A percentile compares a stretch with the other conserved stretches of the same genome.
phyloP scores from a whole-genome alignment of 2,329 filamentous ascomycete species.

The Myriangium duriaei region DNA sequence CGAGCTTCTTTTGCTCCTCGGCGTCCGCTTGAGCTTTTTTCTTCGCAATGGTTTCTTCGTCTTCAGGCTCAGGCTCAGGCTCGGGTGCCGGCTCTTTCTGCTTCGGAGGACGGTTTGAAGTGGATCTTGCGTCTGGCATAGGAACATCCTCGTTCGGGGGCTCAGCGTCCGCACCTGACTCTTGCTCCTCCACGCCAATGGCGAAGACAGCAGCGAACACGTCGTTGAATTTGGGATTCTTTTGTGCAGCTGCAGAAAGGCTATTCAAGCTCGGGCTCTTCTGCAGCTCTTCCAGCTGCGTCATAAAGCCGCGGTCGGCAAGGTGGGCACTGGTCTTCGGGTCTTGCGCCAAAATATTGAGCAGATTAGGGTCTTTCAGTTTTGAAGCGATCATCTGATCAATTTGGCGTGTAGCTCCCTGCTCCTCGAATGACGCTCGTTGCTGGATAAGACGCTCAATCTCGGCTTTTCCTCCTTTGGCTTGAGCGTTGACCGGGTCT shows the following conservation, averaged over 20 bases:
- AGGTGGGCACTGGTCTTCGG: slow-evolving; percentile 81
- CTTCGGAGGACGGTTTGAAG: slow-evolving; percentile 39
- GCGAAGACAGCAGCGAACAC: slow-evolving; percentile 90
- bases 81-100: slow-evolving; percentile 47
- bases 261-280: slow-evolving; percentile 69
- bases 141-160: slow-evolving; percentile 51
- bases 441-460: slow-evolving; percentile 83
- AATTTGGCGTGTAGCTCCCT: slow-evolving; percentile 45
- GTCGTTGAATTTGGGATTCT: slow-evolving; percentile 82
- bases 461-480: slow-evolving; percentile 74
- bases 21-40: slow-evolving; percentile 86
- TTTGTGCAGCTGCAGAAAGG: slow-evolving; percentile 69
- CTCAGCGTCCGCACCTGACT: slow-evolving; percentile 33
- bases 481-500: slow-evolving; percentile 81
- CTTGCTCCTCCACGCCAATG: slow-evolving; percentile 71
- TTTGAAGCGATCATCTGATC: slow-evolving; percentile 72
- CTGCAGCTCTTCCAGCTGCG: slow-evolving; percentile 70
- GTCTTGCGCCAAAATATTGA: slow-evolving; percentile 83
- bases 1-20: slow-evolving; percentile 86
- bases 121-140: slow-evolving; percentile 59
- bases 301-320: slow-evolving; percentile 76
- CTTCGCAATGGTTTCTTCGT: slow-evolving; percentile 73
- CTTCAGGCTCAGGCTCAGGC: slow-evolving; percentile 53
- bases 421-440: no score
- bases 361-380: slow-evolving; percentile 84